Evolutionary conservation across 495 filamentous ascomycete species (phyloP).

Genomic region (Neurospora sp.): DNA sequence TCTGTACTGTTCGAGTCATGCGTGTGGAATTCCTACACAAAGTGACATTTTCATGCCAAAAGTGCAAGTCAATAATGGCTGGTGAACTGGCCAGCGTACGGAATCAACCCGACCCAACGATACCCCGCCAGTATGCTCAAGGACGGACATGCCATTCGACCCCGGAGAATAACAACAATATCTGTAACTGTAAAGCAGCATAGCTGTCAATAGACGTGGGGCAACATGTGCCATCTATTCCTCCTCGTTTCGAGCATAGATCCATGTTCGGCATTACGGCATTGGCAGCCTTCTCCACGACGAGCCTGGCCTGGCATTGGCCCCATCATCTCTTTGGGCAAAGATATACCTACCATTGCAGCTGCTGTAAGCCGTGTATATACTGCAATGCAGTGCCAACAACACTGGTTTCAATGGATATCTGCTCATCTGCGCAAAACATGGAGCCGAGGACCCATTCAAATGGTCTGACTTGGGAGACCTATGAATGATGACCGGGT

Average conservation of each 20-base stretch:
- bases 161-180: not conserved
- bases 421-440: not conserved
- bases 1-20: not conserved
- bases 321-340: not conserved
- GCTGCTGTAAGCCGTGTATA: not conserved
- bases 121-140: not conserved
- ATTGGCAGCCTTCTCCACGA: not conserved
- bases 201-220: not conserved
- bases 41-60: not conserved
- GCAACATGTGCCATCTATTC: not conserved
- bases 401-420: not conserved
- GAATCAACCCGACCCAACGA: not conserved
- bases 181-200: not conserved
- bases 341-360: not conserved
- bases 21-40: not conserved
- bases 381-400: not conserved
- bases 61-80: not conserved
- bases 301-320: not conserved
- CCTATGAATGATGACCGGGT: not conserved
- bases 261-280: not conserved
- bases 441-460: not conserved
- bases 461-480: not conserved
- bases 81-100: not conserved
- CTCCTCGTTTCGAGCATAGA: not conserved
- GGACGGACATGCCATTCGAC: not conserved